Conservation (phyloP, 1,284 basidiomycete species). For the Leccinum subrobustum region DNA sequence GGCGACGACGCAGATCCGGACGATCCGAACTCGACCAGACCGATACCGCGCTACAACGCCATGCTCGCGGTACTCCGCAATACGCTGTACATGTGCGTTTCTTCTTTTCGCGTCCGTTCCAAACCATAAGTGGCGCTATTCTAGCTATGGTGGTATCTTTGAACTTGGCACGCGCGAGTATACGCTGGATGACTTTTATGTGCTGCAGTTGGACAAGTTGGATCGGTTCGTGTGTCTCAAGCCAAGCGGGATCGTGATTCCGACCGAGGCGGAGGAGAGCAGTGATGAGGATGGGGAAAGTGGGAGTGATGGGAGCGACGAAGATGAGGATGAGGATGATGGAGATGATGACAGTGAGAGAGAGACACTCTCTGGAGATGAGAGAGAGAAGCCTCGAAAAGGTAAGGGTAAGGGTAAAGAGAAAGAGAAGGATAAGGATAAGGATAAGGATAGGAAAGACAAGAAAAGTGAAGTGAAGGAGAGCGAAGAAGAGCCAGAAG, state of each 20-base stretch:
- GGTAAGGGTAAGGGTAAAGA: not conserved
- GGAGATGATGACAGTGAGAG: constrained; percentile 35
- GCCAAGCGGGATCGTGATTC: constrained; percentile 59
- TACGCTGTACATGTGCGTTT: constrained; percentile 76
- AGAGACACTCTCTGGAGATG: constrained; percentile 9
- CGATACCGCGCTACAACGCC: constrained; percentile 84
- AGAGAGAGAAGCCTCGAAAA: constrained; percentile 13
- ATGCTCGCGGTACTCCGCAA: constrained; percentile 89
- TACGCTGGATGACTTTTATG: constrained; percentile 83
- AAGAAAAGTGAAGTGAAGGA: not conserved
- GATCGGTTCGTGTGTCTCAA: constrained; percentile 75
- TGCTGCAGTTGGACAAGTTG: constrained; percentile 77
- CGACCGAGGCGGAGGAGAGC: constrained; percentile 59
- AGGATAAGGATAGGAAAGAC: not conserved
- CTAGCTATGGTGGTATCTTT: constrained; percentile 85
- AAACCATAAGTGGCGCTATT: not conserved
- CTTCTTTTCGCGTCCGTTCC: not conserved
- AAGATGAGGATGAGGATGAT: constrained; percentile 40
- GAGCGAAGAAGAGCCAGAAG: constrained; percentile 17
- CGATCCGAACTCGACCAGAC: constrained; percentile 70
- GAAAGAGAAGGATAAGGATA: constrained; percentile 6
- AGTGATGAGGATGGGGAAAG: constrained; percentile 58
- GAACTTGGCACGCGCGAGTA: constrained; percentile 81
- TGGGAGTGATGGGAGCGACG: constrained; percentile 47
- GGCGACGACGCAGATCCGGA: constrained; percentile 52